Conservation (phyloP, 306 rosid genomes). For the Astragalus membranaceus region DNA sequence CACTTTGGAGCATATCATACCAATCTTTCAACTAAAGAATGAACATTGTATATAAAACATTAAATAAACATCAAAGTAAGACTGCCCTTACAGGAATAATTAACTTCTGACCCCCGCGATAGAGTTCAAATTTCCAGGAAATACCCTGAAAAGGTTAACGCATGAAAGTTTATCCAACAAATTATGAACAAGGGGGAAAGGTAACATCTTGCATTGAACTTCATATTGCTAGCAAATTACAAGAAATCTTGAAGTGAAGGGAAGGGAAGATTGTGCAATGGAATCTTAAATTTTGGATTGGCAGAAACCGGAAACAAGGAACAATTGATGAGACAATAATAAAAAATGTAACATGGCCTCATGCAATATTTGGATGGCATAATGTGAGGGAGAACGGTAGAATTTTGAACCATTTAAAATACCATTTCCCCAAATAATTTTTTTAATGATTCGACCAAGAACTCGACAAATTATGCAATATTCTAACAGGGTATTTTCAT, state of each 20-base stretch:
- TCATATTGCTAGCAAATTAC: background rate
- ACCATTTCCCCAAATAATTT: background rate
- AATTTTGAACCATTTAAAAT: background rate
- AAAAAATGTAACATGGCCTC: background rate
- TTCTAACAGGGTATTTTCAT: background rate
- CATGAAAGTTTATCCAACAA: conserved; percentile 10
- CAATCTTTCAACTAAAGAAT: background rate
- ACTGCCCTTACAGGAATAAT: conserved; percentile 65
- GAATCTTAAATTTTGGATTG: background rate
- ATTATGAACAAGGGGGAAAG: background rate
- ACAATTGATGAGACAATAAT: background rate
- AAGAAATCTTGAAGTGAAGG: background rate
- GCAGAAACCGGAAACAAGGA: background rate
- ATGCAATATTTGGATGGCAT: background rate
- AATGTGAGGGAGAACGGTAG: background rate
- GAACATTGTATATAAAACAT: background rate
- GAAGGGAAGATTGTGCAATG: background rate
- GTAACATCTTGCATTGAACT: background rate
- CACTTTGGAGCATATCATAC: background rate
- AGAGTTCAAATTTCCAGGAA: conserved; percentile 79
- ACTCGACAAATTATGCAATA: background rate
- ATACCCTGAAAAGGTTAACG: conserved; percentile 62
- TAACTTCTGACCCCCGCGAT: conserved; percentile 89
- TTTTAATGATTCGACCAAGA: background rate
- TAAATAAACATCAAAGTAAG: conserved; percentile 17